Evolutionary conservation across 345 rosid genomes (phyloP).

Genomic region (Litchi chinensis): DNA sequence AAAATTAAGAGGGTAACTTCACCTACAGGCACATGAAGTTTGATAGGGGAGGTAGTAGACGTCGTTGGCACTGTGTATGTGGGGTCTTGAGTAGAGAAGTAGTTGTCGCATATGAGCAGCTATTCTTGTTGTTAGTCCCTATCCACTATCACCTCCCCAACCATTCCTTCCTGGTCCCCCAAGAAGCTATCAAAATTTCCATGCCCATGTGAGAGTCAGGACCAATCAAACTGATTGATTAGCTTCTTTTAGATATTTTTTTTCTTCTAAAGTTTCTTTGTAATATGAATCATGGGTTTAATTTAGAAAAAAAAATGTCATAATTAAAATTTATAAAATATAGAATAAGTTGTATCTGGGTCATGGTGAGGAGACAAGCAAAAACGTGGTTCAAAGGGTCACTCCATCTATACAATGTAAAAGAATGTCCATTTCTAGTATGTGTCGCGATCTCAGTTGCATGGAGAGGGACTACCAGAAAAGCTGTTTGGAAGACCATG

Average conservation of each 20-base stretch:
- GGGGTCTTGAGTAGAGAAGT: constrained; percentile 1
- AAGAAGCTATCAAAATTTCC: background rate
- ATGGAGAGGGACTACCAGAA: background rate
- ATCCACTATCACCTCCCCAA: background rate
- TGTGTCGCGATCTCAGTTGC: background rate
- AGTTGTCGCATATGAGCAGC: background rate
- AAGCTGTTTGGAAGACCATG: background rate
- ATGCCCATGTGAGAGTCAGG: constrained; percentile 10
- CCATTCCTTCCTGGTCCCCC: background rate
- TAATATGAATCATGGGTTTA: background rate
- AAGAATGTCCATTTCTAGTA: background rate
- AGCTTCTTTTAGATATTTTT: background rate
- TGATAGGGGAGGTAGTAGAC: background rate
- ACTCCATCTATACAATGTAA: background rate
- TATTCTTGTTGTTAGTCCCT: background rate
- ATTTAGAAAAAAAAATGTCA: background rate
- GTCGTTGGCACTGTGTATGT: background rate
- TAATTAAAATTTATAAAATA: too few species aligned
- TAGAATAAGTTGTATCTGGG: background rate
- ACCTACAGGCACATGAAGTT: constrained; percentile 3
- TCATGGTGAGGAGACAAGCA: background rate
- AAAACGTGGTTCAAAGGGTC: background rate
- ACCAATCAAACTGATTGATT: background rate
- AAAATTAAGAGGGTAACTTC: background rate
- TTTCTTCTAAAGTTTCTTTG: background rate